Base-by-base conservation (phyloP, 2,329 filamentous ascomycete genomes). In the Thielaviopsis populi region DNA sequence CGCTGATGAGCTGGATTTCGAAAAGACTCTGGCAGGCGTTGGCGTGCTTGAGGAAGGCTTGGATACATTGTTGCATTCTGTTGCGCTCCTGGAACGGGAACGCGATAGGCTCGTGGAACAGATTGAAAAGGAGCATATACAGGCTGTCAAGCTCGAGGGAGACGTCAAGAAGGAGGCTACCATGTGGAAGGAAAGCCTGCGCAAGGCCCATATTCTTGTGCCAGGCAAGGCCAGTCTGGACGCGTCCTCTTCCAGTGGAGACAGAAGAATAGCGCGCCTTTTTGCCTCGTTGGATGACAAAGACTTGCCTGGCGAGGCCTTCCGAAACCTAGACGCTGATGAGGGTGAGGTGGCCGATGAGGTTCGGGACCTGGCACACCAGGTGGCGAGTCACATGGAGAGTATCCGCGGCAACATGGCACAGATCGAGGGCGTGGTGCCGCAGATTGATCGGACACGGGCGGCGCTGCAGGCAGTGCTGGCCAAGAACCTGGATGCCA, bases 1-100 rank as follows among this genome's bases (percentile, higher is more conserved):
- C 60, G 80, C 80, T 54, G 75, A 78, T 33, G 83, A 86, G 69
- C 81, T 89, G 58, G 80, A 87, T 69, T 85, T 85, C 67, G 85
- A 89, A 70, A 80, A 78, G 68, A 79, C 85, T 15, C 74, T 86
- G 8, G 80, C 84, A 68, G 79, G 79, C n/a, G 82, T 82, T 67
- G 74, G 77, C 64, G 73, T 73, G 8, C 72, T 86, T 30, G 81
- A 87, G 70, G 75, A 74, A 66, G 79, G 80, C 72, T 78, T 89
- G 4, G 84, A 82, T 17, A 83, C 85, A 1, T 75, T 81, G 22
- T 73, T 84, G 50, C 85, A 89, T 72, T 79, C 82, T 3, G 80
- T 87, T 27, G 78, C 81, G 67, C 73, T 89, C 56, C 75, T 89
- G 40, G 74, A 74, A 63, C 74, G 77, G 33, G 85, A 87, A 71